Base-by-base conservation (phyloP, 495 filamentous ascomycete genomes). In the Collariella sp. region DNA sequence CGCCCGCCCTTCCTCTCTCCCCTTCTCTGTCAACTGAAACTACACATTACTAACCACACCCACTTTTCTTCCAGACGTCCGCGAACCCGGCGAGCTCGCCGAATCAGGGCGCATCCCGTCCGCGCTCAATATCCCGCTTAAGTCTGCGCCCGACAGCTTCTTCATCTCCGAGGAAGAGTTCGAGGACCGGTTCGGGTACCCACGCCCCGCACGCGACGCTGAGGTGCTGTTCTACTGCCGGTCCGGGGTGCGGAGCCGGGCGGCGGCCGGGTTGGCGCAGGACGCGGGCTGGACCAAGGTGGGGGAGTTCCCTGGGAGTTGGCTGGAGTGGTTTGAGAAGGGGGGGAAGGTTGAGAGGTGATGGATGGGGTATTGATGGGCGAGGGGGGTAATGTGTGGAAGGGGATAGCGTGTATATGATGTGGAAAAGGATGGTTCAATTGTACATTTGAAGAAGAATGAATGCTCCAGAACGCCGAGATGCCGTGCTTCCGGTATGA, bases 191-290 rank as follows among this genome's bases (percentile, higher is more conserved):
- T 86, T 82, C 66, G 87, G 87, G 4, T 86, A 82, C 62, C 68
- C 70, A 43, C 84, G 84, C 47, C 87, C 87, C 1, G 46, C 41
- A 4, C 66, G 66, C 53, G 74, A 74, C 46, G 62, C 63, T 39
- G 78, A 83, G 59, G 70, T 96, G 11, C 81, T 96, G 2, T 93
- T 96, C 62, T 98, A 95, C 67, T 98, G 93, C 69, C 91, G 87
- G 72, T 82, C 88, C 0, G 93, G 93, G 2, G 89, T 96, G 53
- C 77, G 93, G 68, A 86, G 85, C 61, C 67, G 75, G 19, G 80
- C 86, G 4, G 91, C 91, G n/a, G 89, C 91, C 22, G 77, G 82
- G 63, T 66, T 96, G 71, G 91, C 91, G 46, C 72, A 72, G 46
- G 78, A 85, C 69, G 82, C 81, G 12, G 91, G 93, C 22, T 96